phyloP scores from a whole-genome alignment of 2,329 filamentous ascomycete genomes.

The Emericellopsis cladophorae region DNA sequence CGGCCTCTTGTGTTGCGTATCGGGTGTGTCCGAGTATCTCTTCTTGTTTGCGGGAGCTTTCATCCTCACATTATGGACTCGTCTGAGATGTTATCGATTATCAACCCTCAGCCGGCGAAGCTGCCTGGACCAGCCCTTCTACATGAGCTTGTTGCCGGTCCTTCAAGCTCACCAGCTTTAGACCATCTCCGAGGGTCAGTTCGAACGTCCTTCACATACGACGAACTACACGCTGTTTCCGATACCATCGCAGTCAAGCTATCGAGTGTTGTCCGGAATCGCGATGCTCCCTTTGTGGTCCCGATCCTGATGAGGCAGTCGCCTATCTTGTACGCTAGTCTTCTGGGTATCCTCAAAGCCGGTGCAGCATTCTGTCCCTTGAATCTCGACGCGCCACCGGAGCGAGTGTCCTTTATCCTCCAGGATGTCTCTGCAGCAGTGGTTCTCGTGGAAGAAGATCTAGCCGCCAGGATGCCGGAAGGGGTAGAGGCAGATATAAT shows the following conservation, averaged over 20 bases:
- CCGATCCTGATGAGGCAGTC: constrained; percentile 71
- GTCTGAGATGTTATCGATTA: constrained; percentile 24
- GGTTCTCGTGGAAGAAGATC: constrained; percentile 47
- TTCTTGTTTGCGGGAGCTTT: too few species aligned
- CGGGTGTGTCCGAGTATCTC: too few species aligned
- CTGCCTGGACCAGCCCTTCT: constrained; percentile 31
- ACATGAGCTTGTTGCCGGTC: constrained; percentile 45
- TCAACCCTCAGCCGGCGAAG: constrained; percentile 28
- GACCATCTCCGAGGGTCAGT: constrained; percentile 15
- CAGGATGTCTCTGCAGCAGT: constrained; percentile 61
- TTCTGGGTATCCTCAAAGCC: constrained; percentile 66
- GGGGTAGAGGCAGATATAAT: constrained; percentile 20
- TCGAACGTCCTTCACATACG: constrained; percentile 42
- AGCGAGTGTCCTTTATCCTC: constrained; percentile 69
- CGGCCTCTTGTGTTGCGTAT: too few species aligned
- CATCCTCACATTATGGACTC: constrained; percentile 1
- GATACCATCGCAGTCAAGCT: constrained; percentile 41
- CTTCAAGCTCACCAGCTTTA: constrained; percentile 14
- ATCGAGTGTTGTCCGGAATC: constrained; percentile 4
- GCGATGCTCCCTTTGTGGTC: constrained; percentile 37
- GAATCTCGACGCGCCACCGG: constrained; percentile 62
- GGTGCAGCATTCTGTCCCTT: constrained; percentile 81
- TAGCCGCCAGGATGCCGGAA: constrained; percentile 25
- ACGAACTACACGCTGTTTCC: constrained; percentile 45
- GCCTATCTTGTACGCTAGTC: constrained; percentile 62